A percentile compares a stretch with the other conserved stretches of the same genome.
Conservation (phyloP, 2,329 filamentous ascomycete genomes). For the Colletotrichum lentis region DNA sequence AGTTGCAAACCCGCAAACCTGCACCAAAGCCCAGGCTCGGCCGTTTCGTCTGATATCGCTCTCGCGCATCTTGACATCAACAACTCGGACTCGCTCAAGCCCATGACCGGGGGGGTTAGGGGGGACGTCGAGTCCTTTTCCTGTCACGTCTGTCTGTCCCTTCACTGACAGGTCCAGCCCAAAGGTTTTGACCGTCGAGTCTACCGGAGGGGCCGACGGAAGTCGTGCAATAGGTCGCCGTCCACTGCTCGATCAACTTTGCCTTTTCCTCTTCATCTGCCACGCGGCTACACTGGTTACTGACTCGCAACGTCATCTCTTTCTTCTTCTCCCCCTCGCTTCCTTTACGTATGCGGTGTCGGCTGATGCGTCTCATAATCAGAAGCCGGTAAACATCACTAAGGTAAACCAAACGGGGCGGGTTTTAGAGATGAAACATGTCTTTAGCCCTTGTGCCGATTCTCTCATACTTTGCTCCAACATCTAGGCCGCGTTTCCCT, state of each 20-base stretch:
- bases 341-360: too few relatives aligned
- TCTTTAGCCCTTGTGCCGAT: slow-evolving; percentile 1
- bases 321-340: background rate
- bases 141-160: background rate
- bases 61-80: slow-evolving; percentile 10
- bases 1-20: background rate
- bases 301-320: slow-evolving; percentile 29
- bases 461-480: background rate
- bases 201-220: slow-evolving; percentile 9
- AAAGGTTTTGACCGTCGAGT: slow-evolving; percentile 30
- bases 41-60: slow-evolving; percentile 32
- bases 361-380: too few relatives aligned
- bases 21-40: slow-evolving; percentile 17
- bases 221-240: slow-evolving; percentile 6
- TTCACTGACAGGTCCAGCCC: slow-evolving; percentile 27
- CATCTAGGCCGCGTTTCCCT: background rate
- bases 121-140: background rate
- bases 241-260: background rate
- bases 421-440: slow-evolving; percentile 37
- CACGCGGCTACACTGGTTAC: slow-evolving; percentile 1
- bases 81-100: slow-evolving; percentile 33
- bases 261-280: background rate
- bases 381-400: slow-evolving; percentile 9
- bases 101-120: slow-evolving; percentile 1
- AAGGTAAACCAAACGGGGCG: slow-evolving; percentile 33